Base-by-base conservation (phyloP, 495 filamentous ascomycete genomes). In the Hypoxylon cercidicola region DNA sequence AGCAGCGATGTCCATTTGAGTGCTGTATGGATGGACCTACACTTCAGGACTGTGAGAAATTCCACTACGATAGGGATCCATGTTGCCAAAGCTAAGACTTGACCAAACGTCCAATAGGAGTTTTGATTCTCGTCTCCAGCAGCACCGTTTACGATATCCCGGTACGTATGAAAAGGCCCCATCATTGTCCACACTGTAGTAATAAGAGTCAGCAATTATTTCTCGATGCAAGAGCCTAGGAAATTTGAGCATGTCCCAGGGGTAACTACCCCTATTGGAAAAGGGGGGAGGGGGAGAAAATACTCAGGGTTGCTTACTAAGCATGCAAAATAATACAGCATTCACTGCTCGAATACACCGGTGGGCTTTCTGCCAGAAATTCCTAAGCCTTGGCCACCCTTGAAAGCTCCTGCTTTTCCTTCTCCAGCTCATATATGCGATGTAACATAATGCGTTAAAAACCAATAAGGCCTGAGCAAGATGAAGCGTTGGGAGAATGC, bases 91-190 rank as follows among this genome's bases (percentile, higher is more conserved):
- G 61, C 20, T 1, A 64, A 20, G 23, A 64, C 61, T 32, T 64
- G 61, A 16, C 61, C 61, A 19, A 65, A 65, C 0, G 62, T 65
- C 62, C 62, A 65, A 9, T 30, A 11, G 3, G 48, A 39, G 28
- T 65, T 58, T 21, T 58, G 39, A n/a, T 65, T 58, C 19, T 45
- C 46, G 13, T 53, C 39, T 8, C 62, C 47, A 10, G 62, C 37
- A 12, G 40, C n/a, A 1, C 40, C 6, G 19, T 57, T 43, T 2
- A 59, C 54, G 1, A 12, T 1, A 15, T 37, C 46, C 15, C 62
- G 44, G n/a, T 54, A 65, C 2, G 6, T n/a, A 12, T 52, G 28
- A 39, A 65, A 65, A n/a, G 54, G 16, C 13, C 15, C 47, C 8
- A 65, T n/a, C 40, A 65, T 58, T 10, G 46, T 21, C 62, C 62